Evolutionary conservation across 2,329 filamentous ascomycete species (phyloP), one percentile per base, ranked within the genome.

Genomic region (Mariannaea elegans): DNA sequence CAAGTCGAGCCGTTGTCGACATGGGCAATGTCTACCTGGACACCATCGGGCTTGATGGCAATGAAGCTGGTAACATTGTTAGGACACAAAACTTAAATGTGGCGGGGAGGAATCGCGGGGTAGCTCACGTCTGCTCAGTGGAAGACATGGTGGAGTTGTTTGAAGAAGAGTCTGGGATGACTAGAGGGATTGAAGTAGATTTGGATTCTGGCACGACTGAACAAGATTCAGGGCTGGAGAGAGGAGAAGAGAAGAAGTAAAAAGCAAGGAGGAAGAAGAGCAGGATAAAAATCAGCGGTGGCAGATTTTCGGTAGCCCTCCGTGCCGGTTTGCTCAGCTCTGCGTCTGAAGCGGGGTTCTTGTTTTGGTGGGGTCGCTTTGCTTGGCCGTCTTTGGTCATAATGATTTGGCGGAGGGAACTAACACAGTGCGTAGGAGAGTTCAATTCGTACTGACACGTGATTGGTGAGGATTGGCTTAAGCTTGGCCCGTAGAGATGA

Each of bases 31-130:
- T 83, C 72, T 90, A 97, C 93, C 90, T 97, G 95, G 84, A 98
- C 95, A 81, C 95, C 95, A 84, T 98, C 95, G 75, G 94, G 95
- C 93, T 99, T 99, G 89, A 99, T 93, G 80, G 95, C 95, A 88
- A 98, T 98, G 92, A 98, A 98, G 86, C 94, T 98, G 76, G 32
- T 72, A 71, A 56, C 62, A 62, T 41, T 53, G 68, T 76, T 58
- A 76, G 68, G 36, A 65, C 19, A 64, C 58, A 31, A 29, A 42
- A 54, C 49, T 55, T 34, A 50, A 49, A 6, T 10, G 53, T 63
- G 55, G 68, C 70, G 60, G 67, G 67, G 24, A 6, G 24, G 67
- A 64, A 71, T 74, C 72, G 75, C 65, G 75, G 73, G 75, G 75
- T 73, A 73, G 52, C 91, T 81, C 83, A 97, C 93, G 93, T 97